phyloP scores from a whole-genome alignment of 2,329 filamentous ascomycete species.

The Fusarium xylarioides region DNA sequence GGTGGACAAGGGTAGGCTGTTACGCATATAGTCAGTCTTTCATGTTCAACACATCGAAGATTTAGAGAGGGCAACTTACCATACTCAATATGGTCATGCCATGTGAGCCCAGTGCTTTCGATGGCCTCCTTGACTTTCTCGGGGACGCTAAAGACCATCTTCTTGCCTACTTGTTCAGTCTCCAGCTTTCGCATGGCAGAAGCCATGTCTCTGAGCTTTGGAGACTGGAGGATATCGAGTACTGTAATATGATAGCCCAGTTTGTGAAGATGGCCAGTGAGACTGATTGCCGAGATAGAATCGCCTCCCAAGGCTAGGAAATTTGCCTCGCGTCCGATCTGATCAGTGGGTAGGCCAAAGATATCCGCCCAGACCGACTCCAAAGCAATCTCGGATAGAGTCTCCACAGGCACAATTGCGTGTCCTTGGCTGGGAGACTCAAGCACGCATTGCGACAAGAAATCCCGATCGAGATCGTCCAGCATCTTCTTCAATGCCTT shows the following conservation, averaged over 20 bases:
- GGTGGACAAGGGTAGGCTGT: not conserved
- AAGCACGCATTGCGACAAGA: not conserved
- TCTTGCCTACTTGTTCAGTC: fast-evolving
- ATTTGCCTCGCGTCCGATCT: not conserved
- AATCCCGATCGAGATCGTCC: not conserved
- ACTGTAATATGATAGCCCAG: not conserved
- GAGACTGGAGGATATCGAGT: not conserved
- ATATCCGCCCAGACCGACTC: not conserved
- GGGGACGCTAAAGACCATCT: not conserved
- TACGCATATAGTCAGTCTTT: no score
- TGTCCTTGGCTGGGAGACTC: not conserved
- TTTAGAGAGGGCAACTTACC: not conserved
- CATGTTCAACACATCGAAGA: no score
- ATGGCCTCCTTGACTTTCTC: fast-evolving
- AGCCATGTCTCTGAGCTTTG: not conserved
- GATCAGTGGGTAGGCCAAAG: not conserved
- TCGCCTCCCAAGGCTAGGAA: not conserved
- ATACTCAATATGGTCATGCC: not conserved
- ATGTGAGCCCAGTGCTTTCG: not conserved
- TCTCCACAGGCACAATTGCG: not conserved
- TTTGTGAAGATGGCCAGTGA: not conserved
- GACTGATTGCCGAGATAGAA: not conserved
- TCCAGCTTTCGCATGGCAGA: not conserved
- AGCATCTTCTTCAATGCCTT: not conserved
- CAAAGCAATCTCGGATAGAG: not conserved